phyloP scores from a whole-genome alignment of 2,329 filamentous ascomycete genomes.

The Aspergillus felis region DNA sequence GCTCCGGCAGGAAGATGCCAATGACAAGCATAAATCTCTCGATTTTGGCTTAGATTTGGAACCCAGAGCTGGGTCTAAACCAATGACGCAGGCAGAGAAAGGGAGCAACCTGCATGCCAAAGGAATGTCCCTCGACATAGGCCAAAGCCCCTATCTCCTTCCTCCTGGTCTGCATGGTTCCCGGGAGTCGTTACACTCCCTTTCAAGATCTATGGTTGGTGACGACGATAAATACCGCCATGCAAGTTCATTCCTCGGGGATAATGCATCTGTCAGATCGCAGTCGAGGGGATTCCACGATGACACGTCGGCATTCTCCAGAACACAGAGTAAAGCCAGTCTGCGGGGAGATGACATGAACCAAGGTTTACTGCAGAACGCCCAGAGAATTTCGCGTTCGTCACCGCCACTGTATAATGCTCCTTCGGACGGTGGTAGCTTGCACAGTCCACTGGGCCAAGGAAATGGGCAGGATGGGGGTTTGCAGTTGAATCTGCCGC shows the following conservation, averaged over 20 bases:
- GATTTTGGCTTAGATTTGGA: constrained; percentile 77
- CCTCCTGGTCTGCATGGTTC: constrained; percentile 76
- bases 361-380: constrained; percentile 53
- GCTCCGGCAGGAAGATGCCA: constrained; percentile 70
- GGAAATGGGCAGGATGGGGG: constrained; percentile 15
- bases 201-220: constrained; percentile 70
- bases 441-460: constrained; percentile 7
- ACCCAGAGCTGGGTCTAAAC: constrained; percentile 41
- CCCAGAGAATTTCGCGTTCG: constrained; percentile 55
- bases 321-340: constrained; percentile 44
- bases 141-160: constrained; percentile 81
- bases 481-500: constrained; percentile 19
- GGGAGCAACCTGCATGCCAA: constrained; percentile 38
- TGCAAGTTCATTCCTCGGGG: constrained; percentile 52
- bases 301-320: constrained; percentile 51
- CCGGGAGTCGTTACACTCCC: constrained; percentile 78
- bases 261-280: constrained; percentile 37
- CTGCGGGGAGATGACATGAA: constrained; percentile 45
- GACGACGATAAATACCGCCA: constrained; percentile 82
- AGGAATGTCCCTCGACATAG: constrained; percentile 60
- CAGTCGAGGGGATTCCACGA: constrained; percentile 36
- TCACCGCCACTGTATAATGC: constrained; percentile 36
- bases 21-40: constrained; percentile 83
- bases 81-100: constrained; percentile 53
- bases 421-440: constrained; percentile 13